Evolutionary conservation across 768 basidiomycete genomes (phyloP), one percentile per base, ranked within the genome.

Genomic region (Boletus bicolor): DNA sequence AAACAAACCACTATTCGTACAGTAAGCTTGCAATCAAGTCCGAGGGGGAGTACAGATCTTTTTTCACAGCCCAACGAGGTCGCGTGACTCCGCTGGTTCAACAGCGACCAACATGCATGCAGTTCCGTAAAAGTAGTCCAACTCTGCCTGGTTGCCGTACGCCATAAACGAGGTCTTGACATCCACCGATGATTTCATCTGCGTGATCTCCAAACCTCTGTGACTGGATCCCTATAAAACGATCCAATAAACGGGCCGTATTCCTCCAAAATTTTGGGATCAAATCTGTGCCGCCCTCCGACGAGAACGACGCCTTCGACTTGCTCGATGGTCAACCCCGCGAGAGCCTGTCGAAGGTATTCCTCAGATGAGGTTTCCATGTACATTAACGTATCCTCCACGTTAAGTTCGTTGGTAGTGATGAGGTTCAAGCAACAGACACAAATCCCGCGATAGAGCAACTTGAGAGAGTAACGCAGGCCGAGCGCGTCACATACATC

Each of bases 91-190:
- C 0, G 51, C 53, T 0, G 55, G 44, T 47, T 38, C 55, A 15
- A 60, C 39, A 7, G 47, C 36, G 14, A 60, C 36, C 44, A 64
- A 38, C 55, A 63, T 56, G 49, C 55, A 64, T 4, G 56, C 61
- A 26, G 50, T 53, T 26, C 58, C 61, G 15, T 63, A 60, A 49
- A 59, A 60, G 43, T 11, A 60, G 0, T 17, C 39, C 49, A 59
- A 11, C 7, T 49, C 28, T 2, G 47, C 30, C 28, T 59, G 7
- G n/a, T 62, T 56, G 0, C 56, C 56, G n/a, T 54, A 56, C 1
- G 36, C 8, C 47, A 55, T 43, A 14, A 51, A 38, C 3, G 51
- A 1, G 12, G 41, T 32, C 41, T 6, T 41, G 34, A 43, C 0
- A 0, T 51, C 10, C 15, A 62, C 39, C 1, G 60, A 55, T 1